These are phyloP conservation scores for Xylaria palmicola DNA, from an alignment of 495 filamentous ascomycete genomes.

Conservation along the genomic window DNA sequence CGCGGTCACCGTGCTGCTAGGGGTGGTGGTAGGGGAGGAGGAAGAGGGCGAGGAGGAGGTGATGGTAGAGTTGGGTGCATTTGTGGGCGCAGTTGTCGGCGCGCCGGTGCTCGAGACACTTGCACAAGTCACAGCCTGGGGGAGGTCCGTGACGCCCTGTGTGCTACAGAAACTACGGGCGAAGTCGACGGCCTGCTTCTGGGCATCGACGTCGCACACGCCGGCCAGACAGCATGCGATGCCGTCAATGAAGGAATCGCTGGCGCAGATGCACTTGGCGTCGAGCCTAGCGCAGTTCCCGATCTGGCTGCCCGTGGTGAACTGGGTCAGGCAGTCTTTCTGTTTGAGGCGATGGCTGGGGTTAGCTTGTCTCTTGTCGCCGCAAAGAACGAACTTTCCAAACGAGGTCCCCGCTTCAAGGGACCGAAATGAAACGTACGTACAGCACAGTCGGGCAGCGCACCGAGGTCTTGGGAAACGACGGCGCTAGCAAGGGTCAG, in stretches of 20 bases:
- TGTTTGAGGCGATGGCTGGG: slow-evolving; percentile 29
- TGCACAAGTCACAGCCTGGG: slow-evolving; percentile 13
- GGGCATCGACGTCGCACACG: slow-evolving; percentile 54
- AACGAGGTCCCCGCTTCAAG: background rate
- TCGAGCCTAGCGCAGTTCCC: slow-evolving; percentile 57
- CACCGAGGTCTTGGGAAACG: slow-evolving; percentile 40
- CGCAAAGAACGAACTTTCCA: background rate
- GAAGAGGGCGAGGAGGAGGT: too few species aligned
- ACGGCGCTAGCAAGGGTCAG: slow-evolving; percentile 31
- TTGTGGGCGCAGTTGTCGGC: background rate
- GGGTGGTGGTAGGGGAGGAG: background rate
- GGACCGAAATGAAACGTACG: slow-evolving; percentile 21
- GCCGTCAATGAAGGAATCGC: slow-evolving; percentile 54
- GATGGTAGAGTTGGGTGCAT: too few species aligned
- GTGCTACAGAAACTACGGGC: slow-evolving; percentile 24
- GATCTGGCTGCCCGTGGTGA: slow-evolving; percentile 41
- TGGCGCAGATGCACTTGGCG: slow-evolving; percentile 66
- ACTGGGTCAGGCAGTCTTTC: slow-evolving; percentile 54
- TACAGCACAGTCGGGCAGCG: slow-evolving; percentile 57
- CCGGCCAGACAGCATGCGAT: slow-evolving; percentile 67
- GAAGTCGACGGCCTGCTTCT: slow-evolving; percentile 42
- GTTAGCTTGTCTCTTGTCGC: background rate
- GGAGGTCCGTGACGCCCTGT: slow-evolving; percentile 13
- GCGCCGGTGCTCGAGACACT: slow-evolving; percentile 1
- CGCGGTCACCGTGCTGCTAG: background rate